phyloP scores from a whole-genome alignment of 495 filamentous ascomycete genomes.

The Baudoinia panamericana region DNA sequence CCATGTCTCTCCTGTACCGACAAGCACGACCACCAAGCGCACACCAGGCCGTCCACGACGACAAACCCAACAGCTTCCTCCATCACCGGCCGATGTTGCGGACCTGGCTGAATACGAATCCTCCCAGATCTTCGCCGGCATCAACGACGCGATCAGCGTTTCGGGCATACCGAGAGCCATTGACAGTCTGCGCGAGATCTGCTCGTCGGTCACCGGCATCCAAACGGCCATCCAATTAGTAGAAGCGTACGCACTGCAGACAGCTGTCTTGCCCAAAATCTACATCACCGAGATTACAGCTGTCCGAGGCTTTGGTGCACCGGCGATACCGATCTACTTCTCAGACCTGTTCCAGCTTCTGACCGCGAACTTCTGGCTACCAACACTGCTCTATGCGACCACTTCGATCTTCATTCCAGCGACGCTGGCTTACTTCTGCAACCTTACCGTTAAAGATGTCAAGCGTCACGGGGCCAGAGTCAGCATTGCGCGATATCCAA shows the following conservation, averaged over 20 bases:
- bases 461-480: conserved; percentile 25
- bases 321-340: conserved; percentile 42
- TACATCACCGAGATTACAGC: conserved; percentile 49
- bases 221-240: conserved; percentile 38
- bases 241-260: conserved; percentile 49
- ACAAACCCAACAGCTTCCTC: conserved; percentile 44
- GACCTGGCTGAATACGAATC: conserved; percentile 63
- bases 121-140: conserved; percentile 42
- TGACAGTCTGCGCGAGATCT: conserved; percentile 31
- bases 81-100: conserved; percentile 75
- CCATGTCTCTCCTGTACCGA: too few relatives aligned
- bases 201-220: conserved; percentile 40
- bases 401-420: conserved; percentile 59
- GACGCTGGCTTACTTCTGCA: conserved; percentile 71
- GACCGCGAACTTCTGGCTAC: conserved; percentile 67
- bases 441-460: conserved; percentile 45
- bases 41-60: conserved; percentile 41
- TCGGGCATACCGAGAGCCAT: conserved; percentile 44
- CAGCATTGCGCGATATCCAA: conserved; percentile 32
- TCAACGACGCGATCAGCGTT: conserved; percentile 33
- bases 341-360: conserved; percentile 78
- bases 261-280: conserved; percentile 50
- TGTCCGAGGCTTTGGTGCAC: conserved; percentile 34
- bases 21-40: conserved; percentile 34
- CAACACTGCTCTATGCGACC: conserved; percentile 61